Evolutionary conservation across 768 basidiomycete genomes (phyloP).

Genomic region (Hebeloma cylindrosporum): DNA sequence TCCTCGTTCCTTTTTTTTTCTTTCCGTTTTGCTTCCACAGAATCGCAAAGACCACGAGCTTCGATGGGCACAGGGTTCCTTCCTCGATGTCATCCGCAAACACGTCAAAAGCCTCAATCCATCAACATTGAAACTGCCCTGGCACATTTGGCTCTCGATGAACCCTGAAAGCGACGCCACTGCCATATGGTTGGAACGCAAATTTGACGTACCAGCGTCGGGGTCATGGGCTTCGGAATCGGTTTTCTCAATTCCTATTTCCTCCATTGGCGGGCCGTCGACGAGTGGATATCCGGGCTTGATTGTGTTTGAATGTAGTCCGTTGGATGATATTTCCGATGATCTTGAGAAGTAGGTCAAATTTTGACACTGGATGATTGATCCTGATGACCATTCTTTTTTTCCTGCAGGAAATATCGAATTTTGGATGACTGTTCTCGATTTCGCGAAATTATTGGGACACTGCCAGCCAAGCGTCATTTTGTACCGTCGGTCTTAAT

Average conservation of each 20-base stretch:
- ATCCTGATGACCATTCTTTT: constrained; percentile 1
- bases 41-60: constrained; percentile 70
- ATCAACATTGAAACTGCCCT: constrained; percentile 38
- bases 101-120: constrained; percentile 37
- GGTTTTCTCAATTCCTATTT: constrained; percentile 61
- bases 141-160: constrained; percentile 73
- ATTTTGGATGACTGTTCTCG: constrained; percentile 72
- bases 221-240: constrained; percentile 61
- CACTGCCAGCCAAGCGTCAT: constrained; percentile 52
- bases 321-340: constrained; percentile 59
- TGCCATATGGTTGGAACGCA: constrained; percentile 77
- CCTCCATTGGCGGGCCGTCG: constrained; percentile 19
- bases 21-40: constrained; percentile 36
- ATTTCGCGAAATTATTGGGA: constrained; percentile 60
- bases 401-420: constrained; percentile 57
- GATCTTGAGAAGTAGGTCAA: constrained; percentile 61
- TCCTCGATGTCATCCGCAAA: constrained; percentile 48
- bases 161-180: constrained; percentile 74
- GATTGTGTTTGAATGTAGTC: constrained; percentile 75
- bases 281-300: constrained; percentile 55
- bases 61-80: constrained; percentile 75
- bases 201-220: constrained; percentile 67
- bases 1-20: constrained; percentile 11
- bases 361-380: neutral
- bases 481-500: constrained; percentile 64